phyloP scores from a whole-genome alignment of 2,329 filamentous ascomycete species.

The Amauroascus niger region DNA sequence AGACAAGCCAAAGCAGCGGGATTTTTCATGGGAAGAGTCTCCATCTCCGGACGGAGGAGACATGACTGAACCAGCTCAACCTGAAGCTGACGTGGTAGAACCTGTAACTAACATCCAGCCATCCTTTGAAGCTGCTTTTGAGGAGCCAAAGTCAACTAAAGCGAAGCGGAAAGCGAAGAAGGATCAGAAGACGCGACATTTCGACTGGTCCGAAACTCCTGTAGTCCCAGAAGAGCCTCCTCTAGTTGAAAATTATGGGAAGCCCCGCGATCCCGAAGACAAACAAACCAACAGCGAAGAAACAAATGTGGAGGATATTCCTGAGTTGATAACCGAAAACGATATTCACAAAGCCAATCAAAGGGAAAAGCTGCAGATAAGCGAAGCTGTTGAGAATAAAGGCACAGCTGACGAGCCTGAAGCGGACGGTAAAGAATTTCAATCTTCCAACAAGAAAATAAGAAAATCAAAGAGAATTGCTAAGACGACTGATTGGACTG shows the following conservation, averaged over 20 bases:
- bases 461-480: conserved; percentile 29
- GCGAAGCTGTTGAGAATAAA: background rate
- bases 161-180: conserved; percentile 43
- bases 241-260: background rate
- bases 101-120: conserved; percentile 13
- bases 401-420: conserved; percentile 20
- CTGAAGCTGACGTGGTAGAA: background rate
- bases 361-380: background rate
- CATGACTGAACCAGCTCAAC: background rate
- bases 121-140: conserved; percentile 16
- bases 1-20: conserved; percentile 31
- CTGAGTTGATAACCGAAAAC: background rate
- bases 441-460: conserved; percentile 34
- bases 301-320: background rate
- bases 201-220: conserved; percentile 5
- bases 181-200: conserved; percentile 29
- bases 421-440: conserved; percentile 39
- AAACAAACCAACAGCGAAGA: background rate
- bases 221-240: background rate
- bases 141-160: conserved; percentile 28
- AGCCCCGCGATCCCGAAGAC: background rate
- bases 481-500: conserved; percentile 37
- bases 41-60: background rate
- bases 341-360: background rate
- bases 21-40: conserved; percentile 12